Percentiles rank a stretch among this genome's conserved stretches.
Conservation (phyloP, 1,284 basidiomycete species). For the Cerrena zonata region DNA sequence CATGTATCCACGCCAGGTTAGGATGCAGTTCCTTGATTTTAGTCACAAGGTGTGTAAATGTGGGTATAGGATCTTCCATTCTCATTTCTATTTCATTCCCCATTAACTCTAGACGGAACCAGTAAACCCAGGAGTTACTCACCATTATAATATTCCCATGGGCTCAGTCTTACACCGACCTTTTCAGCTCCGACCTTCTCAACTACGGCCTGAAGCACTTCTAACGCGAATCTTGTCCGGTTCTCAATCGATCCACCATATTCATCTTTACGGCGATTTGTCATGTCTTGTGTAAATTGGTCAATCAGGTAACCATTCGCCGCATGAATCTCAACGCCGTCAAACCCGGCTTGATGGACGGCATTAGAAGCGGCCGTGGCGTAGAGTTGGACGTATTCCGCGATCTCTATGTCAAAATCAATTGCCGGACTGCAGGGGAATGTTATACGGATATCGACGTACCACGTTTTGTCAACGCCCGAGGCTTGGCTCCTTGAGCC, state of each 20-base stretch:
- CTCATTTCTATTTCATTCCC: slow-evolving; percentile 27
- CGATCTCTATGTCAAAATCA: slow-evolving; percentile 18
- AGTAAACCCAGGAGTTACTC: slow-evolving; percentile 11
- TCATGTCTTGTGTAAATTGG: slow-evolving; percentile 32
- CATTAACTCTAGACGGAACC: background rate
- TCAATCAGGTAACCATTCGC: slow-evolving; percentile 35
- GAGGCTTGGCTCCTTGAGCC: slow-evolving; percentile 10
- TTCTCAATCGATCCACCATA: slow-evolving; percentile 54
- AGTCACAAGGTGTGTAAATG: slow-evolving; percentile 27
- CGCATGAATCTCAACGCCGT: slow-evolving; percentile 31
- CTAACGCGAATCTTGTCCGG: slow-evolving; percentile 41
- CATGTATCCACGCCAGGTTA: slow-evolving; percentile 45
- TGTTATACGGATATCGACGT: background rate
- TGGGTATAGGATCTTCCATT: slow-evolving; percentile 35
- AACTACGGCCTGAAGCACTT: slow-evolving; percentile 39
- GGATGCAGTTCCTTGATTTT: slow-evolving; percentile 29
- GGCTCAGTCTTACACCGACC: slow-evolving; percentile 47
- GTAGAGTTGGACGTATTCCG: slow-evolving; percentile 19
- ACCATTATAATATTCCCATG: slow-evolving; percentile 40
- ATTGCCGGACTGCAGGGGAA: no score
- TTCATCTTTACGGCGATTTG: slow-evolving; percentile 49
- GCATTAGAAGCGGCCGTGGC: slow-evolving; percentile 22
- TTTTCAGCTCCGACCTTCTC: slow-evolving; percentile 32
- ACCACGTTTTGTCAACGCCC: slow-evolving; percentile 18
- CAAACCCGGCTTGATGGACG: slow-evolving; percentile 25